Base-by-base conservation (phyloP, 1,284 basidiomycete species). In the Fistulina hepatica region DNA sequence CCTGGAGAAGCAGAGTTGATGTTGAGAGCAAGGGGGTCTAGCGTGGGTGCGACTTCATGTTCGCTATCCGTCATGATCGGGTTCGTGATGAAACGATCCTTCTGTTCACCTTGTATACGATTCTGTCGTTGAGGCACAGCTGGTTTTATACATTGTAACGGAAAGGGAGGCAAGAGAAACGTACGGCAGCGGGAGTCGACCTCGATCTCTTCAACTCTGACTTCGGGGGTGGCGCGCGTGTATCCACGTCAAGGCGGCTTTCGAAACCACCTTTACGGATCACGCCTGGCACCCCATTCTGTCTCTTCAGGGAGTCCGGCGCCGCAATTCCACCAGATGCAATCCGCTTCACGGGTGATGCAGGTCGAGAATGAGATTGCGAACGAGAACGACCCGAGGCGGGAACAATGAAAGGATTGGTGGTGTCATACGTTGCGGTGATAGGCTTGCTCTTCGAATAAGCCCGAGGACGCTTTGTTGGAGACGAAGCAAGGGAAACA, bases 221-320 rank as follows among this genome's bases (percentile, higher is more conserved):
- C 28, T 31, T 13, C 9, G 69, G 68, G 6, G 61, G 52, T 40
- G 73, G 61, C 32, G 68, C 57, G 26, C 67, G 62, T 1, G 73
- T 75, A 39, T 85, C 71, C 16, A 84, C 76, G 36, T 86, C 76
- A 16, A 85, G 59, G 43, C 79, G 66, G 45, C 76, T 79, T 54
- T 86, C 83, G 11, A 84, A 58, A 5, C 81, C 81, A 21, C 82
- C 83, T 44, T 74, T 81, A 21, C 80, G 62, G 43, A 86, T 75
- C 8, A 86, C 67, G 3, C 80, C 80, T 2, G 56, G 57, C 42
- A 66, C 72, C 0, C 78, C 76, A 50, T 83, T 79, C 2, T 71
- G 65, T 33, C 73, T 64, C 10, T 16, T 13, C 5, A 81, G 54
- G 3, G 66, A 65, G 33, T 73, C 72, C 0, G 68, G 67, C 24